Evolutionary conservation across 257 asterid genomes (phyloP).

Genomic region (Penstemon eatonii): DNA sequence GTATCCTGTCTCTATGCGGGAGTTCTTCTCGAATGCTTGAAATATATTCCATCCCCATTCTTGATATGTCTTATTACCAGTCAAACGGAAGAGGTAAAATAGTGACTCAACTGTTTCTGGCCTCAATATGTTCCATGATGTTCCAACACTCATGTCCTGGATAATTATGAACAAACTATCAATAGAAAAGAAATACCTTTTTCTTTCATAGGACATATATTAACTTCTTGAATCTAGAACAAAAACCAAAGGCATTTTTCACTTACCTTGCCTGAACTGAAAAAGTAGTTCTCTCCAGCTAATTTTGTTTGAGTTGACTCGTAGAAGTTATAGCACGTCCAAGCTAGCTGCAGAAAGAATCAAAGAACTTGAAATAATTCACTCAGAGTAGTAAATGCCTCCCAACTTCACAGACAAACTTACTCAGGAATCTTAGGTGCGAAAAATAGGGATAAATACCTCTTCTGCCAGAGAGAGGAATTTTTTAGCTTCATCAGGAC

Average conservation of each 20-base stretch:
- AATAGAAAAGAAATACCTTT: conserved; percentile 7
- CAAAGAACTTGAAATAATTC: conserved; percentile 17
- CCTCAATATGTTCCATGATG: conserved; percentile 99
- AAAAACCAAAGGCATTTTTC: neutral
- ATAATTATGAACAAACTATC: conserved; percentile 9
- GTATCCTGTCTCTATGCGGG: conserved; percentile 83
- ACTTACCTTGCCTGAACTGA: conserved; percentile 73
- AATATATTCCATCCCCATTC: conserved; percentile 99
- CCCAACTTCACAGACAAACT: conserved; percentile 6
- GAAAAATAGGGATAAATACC: conserved; percentile 37
- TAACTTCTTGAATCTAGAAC: neutral
- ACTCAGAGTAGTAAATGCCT: conserved; percentile 19
- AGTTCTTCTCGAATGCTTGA: conserved; percentile 97
- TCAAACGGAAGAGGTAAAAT: conserved; percentile 96
- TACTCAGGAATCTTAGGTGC: conserved; percentile 17
- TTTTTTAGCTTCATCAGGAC: conserved; percentile 78
- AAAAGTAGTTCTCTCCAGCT: conserved; percentile 98
- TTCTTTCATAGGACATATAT: neutral
- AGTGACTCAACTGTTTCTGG: conserved; percentile 99
- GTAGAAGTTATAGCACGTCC: conserved; percentile 99
- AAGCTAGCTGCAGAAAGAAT: conserved; percentile 72
- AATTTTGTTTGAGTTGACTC: conserved; percentile 94
- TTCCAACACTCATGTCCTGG: conserved; percentile 98
- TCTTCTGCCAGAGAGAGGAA: conserved; percentile 87
- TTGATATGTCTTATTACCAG: conserved; percentile 96